phyloP scores from a whole-genome alignment of 371 early-diverging fungal genomes.

The Saksenaea vasiformis region DNA sequence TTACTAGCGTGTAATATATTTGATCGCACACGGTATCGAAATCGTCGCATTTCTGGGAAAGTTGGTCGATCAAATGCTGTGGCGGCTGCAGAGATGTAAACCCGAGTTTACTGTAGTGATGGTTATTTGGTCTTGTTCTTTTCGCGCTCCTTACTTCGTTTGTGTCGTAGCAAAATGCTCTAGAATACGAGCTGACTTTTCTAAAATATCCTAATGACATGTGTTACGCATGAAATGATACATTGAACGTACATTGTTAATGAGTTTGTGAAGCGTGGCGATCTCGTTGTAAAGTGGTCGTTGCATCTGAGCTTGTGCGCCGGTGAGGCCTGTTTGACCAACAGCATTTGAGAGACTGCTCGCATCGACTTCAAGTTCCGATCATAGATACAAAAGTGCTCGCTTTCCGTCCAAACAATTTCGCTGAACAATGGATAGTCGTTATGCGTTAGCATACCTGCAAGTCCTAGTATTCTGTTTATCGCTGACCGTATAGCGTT shows the following conservation, averaged over 20 bases:
- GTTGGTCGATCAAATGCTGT: slow-evolving; percentile 22
- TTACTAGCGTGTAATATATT: slow-evolving; percentile 42
- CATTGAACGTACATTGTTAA: slow-evolving; percentile 26
- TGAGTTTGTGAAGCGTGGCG: slow-evolving; percentile 24
- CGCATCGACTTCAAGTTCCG: no score
- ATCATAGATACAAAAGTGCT: no score
- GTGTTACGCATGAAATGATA: neutral
- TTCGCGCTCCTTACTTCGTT: slow-evolving; percentile 22
- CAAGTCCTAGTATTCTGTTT: no score
- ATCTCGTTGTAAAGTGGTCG: slow-evolving; percentile 26
- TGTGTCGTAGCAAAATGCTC: slow-evolving; percentile 37
- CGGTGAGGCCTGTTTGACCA: no score
- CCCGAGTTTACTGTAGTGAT: slow-evolving; percentile 22
- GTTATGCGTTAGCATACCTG: no score
- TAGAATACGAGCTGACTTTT: slow-evolving; percentile 43
- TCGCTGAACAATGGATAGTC: no score
- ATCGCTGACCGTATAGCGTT: no score
- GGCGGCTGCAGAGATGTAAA: slow-evolving; percentile 22
- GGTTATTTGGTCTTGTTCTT: neutral
- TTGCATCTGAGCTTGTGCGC: no score
- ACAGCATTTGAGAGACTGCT: no score
- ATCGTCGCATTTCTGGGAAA: slow-evolving; percentile 44
- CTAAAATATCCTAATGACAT: slow-evolving; percentile 41
- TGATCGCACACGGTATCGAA: slow-evolving; percentile 54
- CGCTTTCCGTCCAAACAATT: no score